A percentile compares a stretch with the other conserved stretches of the same genome.
Conservation (phyloP, 2,329 filamentous ascomycete genomes). For the Colletotrichum truncatum region DNA sequence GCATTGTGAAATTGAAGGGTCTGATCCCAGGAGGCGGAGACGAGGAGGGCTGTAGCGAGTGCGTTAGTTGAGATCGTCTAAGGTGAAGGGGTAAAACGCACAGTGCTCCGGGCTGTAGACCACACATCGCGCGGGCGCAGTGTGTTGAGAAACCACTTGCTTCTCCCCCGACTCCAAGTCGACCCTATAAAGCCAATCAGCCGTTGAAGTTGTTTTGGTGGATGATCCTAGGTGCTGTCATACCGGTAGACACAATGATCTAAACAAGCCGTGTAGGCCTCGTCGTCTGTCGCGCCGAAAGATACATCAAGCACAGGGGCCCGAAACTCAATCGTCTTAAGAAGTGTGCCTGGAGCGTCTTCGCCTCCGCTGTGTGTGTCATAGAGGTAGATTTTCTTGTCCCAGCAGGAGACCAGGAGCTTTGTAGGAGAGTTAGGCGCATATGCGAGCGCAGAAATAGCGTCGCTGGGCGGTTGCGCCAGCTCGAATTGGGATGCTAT, state of each 20-base stretch:
- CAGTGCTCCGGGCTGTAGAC: conserved; percentile 81
- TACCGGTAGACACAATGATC: conserved; percentile 87
- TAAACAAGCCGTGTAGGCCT: conserved; percentile 86
- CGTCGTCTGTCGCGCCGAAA: conserved; percentile 84
- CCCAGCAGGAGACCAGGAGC: conserved; percentile 94
- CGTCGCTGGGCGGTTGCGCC: conserved; percentile 83
- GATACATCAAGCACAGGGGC: conserved; percentile 92
- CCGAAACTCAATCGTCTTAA: conserved; percentile 80
- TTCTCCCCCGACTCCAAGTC: conserved; percentile 78
- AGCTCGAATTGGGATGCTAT: conserved; percentile 83
- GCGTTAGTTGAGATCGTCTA: not conserved
- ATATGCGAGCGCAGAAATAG: conserved; percentile 87
- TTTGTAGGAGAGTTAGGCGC: conserved; percentile 78
- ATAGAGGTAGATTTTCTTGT: conserved; percentile 91
- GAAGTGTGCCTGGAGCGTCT: conserved; percentile 67
- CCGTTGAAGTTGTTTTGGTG: not conserved
- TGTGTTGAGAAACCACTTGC: conserved; percentile 80
- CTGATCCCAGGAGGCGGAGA: conserved; percentile 94
- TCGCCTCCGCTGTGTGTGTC: conserved; percentile 70
- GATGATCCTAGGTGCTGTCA: conserved; percentile 31
- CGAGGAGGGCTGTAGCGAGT: conserved; percentile 67
- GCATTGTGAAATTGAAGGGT: conserved; percentile 87
- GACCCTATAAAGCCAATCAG: conserved; percentile 51
- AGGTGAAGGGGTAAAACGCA: conserved; percentile 43
- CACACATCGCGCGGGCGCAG: conserved; percentile 82